Conservation (phyloP, 2,329 filamentous ascomycete species). For the Microsporum canis region DNA sequence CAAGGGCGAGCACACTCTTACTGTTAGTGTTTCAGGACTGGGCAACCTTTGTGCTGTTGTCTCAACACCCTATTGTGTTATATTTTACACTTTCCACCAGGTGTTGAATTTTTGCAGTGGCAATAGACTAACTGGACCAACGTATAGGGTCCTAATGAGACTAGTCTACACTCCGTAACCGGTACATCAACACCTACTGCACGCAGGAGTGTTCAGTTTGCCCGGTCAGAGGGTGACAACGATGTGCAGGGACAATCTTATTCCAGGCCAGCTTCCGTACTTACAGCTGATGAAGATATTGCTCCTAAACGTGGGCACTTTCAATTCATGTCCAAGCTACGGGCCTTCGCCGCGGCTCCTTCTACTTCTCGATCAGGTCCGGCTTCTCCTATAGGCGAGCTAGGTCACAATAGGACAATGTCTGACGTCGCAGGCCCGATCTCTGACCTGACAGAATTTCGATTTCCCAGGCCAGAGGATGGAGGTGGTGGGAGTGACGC, state of each 20-base stretch:
- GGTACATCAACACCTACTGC: constrained; percentile 32
- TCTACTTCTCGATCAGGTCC: constrained; percentile 42
- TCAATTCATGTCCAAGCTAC: constrained; percentile 67
- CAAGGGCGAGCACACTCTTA: background rate
- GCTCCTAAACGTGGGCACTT: constrained; percentile 44
- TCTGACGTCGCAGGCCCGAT: constrained; percentile 35
- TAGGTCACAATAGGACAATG: constrained; percentile 27
- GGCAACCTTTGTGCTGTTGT: background rate
- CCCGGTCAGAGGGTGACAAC: constrained; percentile 42
- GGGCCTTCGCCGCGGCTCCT: constrained; percentile 54
- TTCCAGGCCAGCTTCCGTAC: constrained; percentile 53
- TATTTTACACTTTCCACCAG: too few species aligned
- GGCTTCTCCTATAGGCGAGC: constrained; percentile 31
- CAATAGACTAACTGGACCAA: background rate
- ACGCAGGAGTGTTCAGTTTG: constrained; percentile 66
- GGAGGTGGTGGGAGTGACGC: constrained; percentile 51
- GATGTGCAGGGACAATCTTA: constrained; percentile 38
- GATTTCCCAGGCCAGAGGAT: constrained; percentile 44
- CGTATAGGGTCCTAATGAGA: background rate
- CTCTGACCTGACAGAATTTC: constrained; percentile 40
- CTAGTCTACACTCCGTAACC: constrained; percentile 15
- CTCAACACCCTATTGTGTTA: background rate
- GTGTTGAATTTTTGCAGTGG: background rate
- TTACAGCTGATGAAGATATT: constrained; percentile 45
- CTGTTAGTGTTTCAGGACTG: background rate